Evolutionary conservation across 2,329 filamentous ascomycete species (phyloP).

Genomic region (Fusarium sp.): DNA sequence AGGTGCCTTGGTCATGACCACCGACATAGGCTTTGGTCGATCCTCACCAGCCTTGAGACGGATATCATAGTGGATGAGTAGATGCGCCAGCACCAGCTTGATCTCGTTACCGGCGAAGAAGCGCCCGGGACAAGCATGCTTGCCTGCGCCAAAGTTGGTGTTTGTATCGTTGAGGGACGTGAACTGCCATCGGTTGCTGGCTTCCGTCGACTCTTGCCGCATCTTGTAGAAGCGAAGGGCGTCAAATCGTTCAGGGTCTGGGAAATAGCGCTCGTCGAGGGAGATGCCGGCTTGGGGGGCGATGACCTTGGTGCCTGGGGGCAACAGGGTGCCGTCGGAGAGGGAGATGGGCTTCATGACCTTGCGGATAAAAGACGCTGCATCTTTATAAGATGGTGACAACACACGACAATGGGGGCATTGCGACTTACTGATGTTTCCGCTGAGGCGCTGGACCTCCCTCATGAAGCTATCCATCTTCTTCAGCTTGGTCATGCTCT

Average conservation of each 20-base stretch:
- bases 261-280: constrained; percentile 53
- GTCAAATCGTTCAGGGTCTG: constrained; percentile 56
- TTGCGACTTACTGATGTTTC: constrained; percentile 54
- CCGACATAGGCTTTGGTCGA: constrained; percentile 52
- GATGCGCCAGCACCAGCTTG: constrained; percentile 55
- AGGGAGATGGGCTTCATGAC: constrained; percentile 56
- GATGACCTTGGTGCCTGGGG: constrained; percentile 54
- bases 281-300: constrained; percentile 54
- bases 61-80: constrained; percentile 56
- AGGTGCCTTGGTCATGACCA: constrained; percentile 54
- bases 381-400: constrained; percentile 26
- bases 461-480: constrained; percentile 61
- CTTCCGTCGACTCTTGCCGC: constrained; percentile 51
- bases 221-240: constrained; percentile 59
- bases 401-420: not conserved
- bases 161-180: constrained; percentile 54
- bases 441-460: constrained; percentile 52
- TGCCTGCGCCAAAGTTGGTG: constrained; percentile 58
- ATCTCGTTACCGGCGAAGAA: constrained; percentile 59
- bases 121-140: constrained; percentile 58
- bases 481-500: constrained; percentile 55
- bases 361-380: constrained; percentile 57
- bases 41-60: constrained; percentile 50
- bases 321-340: constrained; percentile 56
- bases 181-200: constrained; percentile 54